Evolutionary conservation across 73 alveolate genomes (phyloP), one percentile per base, ranked within the genome.

Genomic region (Paramecium octaurelia): DNA sequence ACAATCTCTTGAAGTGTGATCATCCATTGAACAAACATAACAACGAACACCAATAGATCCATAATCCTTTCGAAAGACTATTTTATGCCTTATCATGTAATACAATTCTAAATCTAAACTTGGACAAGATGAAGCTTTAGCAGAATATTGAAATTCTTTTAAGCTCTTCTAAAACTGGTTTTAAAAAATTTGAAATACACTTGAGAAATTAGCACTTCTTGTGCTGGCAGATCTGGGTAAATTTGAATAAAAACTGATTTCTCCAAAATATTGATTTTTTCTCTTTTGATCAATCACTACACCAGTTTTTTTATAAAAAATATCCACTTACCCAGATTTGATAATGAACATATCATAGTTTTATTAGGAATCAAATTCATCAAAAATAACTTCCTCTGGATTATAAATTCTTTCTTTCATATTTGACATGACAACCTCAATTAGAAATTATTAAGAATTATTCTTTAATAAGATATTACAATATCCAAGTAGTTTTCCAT

Each of bases 191-290:
- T 1, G 4, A 43, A 77, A 80, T 7, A 95, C 90, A 20, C 93
- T 95, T 18, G 95, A 93, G 54, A 97, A 96, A 88, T 97, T 97
- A 44, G 94, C 35, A 29, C 97, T 83, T 58, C 95, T 93, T 2
- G 96, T 97, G 1, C 96, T 75, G 1, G 97, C 93, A 29, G 92
- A 85, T 50, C 98, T 93, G 23, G 96, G 94, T 83, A 88, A 95
- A 36, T 95, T 95, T 12, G 98, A 92, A 88, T 93, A 97, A 88
- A 97, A 97, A 11, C 97, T 97, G 1, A 96, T 92, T 68, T 95
- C 97, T 1, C 99, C 99, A 92, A 97, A 97, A 86, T 93, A 76
- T 8, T 80, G 86, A 16, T 91, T 94, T 87, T 68, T 50, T 86
- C 75, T 42, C 12, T 93, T 73, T n/a, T 89, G 92, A 71, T 86